phyloP scores from a whole-genome alignment of 169 alveolate species.

The Cryptosporidium viatorum region DNA sequence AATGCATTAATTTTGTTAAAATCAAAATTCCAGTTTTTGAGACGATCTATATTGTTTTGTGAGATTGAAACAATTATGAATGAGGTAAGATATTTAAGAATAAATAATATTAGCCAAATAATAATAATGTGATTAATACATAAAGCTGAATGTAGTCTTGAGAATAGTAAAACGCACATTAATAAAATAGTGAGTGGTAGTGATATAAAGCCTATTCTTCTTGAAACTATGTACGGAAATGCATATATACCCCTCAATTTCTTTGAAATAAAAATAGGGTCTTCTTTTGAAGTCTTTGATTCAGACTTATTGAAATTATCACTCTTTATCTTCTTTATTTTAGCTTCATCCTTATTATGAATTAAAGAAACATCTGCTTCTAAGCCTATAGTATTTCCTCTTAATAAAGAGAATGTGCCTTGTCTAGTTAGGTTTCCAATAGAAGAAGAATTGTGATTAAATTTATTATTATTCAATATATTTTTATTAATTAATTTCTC shows the following conservation, averaged over 20 bases:
- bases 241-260: constrained; percentile 54
- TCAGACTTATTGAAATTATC: not conserved
- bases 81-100: constrained; percentile 52
- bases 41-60: constrained; percentile 46
- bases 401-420: constrained; percentile 10
- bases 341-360: constrained; percentile 36
- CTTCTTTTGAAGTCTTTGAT: not conserved
- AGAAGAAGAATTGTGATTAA: not conserved
- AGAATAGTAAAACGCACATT: constrained; percentile 50
- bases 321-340: constrained; percentile 11
- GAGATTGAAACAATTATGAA: constrained; percentile 42
- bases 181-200: constrained; percentile 59
- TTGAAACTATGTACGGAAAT: constrained; percentile 65
- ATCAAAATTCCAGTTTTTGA: constrained; percentile 56
- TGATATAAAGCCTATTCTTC: constrained; percentile 71
- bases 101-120: constrained; percentile 58
- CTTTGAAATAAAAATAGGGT: constrained; percentile 43
- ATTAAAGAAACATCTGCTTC: constrained; percentile 60
- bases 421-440: constrained; percentile 19
- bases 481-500: not conserved
- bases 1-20: constrained; percentile 66
- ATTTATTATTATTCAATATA: not conserved
- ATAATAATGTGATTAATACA: constrained; percentile 39
- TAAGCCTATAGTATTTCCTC: constrained; percentile 55
- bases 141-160: constrained; percentile 46